Evolutionary conservation across 2,329 filamentous ascomycete species (phyloP), one percentile per base, ranked within the genome.

Genomic region (Blastomyces percursus): DNA sequence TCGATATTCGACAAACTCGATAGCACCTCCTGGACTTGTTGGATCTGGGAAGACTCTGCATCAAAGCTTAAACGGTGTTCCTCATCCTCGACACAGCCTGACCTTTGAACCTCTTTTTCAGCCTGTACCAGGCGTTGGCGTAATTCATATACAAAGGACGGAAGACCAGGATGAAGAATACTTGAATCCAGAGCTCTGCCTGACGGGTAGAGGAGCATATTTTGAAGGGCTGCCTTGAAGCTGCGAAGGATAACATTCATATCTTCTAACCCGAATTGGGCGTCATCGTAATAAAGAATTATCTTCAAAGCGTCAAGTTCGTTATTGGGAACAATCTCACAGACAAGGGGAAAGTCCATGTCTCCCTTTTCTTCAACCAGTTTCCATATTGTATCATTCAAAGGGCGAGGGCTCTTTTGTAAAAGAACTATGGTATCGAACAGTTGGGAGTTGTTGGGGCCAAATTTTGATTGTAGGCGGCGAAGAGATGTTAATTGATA

Each of bases 381-480:
- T 24, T 71, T 75, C 82, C 82, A 85, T 44, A 84, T 76, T 1
- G 69, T 66, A n/a, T 72, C 38, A 64, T 84, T 76, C 8, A 84
- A 71, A 0, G 72, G 65, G 11, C 66, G 62, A 7, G 78, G 69
- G 0, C 82, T 79, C 52, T 87, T 86, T 70, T 96, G 92, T 12
- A 96, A 77, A 58, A 96, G 82, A 19, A 96, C 77, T 38, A 96
- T 75, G 1, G 88, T 89, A 70, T 96, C 90, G 71, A 96, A 96
- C 0, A 96, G 76, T 14, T 79, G 80, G 21, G 75, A 74, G 1
- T 81, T 79, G 63, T 80, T 71, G 62, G 73, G 63, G 65, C 75
- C 68, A 69, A 77, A 66, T 67, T 79, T 75, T 1, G 76, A 76
- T 68, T 93, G 90, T 16, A 96, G 85, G 0, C 81, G 82, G 30